Evolutionary conservation across 2,329 filamentous ascomycete genomes (phyloP), one percentile per base, ranked within the genome.

Genomic region (Alternaria sp.): DNA sequence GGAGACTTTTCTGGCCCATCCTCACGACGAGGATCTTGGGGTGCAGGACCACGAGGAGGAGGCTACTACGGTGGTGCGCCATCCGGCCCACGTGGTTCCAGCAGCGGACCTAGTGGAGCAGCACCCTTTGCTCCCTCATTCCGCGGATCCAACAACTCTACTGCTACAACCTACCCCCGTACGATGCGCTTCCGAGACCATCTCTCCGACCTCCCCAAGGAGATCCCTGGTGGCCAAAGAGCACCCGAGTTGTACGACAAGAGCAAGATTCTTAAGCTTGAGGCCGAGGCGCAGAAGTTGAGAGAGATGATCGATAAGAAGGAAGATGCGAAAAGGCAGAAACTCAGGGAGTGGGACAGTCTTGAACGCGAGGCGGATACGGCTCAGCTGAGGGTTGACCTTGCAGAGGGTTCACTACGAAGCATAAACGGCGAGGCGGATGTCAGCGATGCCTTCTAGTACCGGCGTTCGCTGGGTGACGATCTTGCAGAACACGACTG

Each of bases 351-450:
- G 55, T 86, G 83, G 83, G 83, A 83, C 47, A 66, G 75, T 7
- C 64, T 83, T 62, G 79, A 81, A 60, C 70, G 81, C 12, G 83
- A 85, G 61, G 79, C 77, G 15, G 79, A 82, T 59, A 80, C 78
- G 28, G 81, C 82, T n/a, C 79, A 78, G 25, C 64, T 84, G 56
- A 80, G 81, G 64, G 80, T 79, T 25, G 81, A 84, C 57, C 72
- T 85, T 65, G 83, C 83, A 1, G 84, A 85, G 68, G 74, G 81
- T 66, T 80, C 80, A n/a, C 62, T 85, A 61, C 76, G 80, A 60
- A 74, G 71, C 12, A 66, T 83, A 61, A 81, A 77, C 55, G 81
- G 78, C 12, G 81, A 82, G 59, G 71, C 72, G 10, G 79, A 79
- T 63, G 72, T 75, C 43, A 77, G 80, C 49, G 79, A 77, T 64